phyloP scores from a whole-genome alignment of 495 filamentous ascomycete genomes.

The Penicillium herquei region DNA sequence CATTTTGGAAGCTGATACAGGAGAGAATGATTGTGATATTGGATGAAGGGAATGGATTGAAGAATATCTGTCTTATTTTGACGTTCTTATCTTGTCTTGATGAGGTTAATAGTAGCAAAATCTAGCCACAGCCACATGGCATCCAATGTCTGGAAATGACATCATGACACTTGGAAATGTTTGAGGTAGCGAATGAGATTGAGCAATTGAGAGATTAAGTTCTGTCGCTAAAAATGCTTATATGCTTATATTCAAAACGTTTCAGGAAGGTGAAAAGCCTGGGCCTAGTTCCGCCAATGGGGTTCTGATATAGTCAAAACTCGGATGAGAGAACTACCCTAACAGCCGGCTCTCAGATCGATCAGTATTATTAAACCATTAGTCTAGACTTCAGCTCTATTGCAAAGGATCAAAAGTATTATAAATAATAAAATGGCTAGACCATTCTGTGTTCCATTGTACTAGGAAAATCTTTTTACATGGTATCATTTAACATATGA shows the following conservation, averaged over 20 bases:
- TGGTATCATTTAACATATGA: slow-evolving; percentile 4
- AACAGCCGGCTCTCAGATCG: no score
- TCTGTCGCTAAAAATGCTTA: not conserved
- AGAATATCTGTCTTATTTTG: not conserved
- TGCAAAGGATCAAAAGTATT: no score
- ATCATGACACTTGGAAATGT: not conserved
- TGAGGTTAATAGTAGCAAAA: not conserved
- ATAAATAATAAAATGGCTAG: no score
- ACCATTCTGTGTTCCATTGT: no score
- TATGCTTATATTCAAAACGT: no score
- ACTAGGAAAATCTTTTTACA: slow-evolving; percentile 8
- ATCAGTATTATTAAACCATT: no score
- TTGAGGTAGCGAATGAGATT: not conserved
- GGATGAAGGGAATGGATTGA: not conserved
- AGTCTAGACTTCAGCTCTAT: no score
- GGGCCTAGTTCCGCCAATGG: no score
- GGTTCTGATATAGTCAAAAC: no score
- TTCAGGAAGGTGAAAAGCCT: no score
- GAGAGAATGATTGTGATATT: not conserved
- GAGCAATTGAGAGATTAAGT: not conserved
- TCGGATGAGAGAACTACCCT: no score
- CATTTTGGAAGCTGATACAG: not conserved
- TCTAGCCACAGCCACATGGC: not conserved
- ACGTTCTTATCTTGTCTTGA: not conserved
- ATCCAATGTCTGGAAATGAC: not conserved